phyloP scores from a whole-genome alignment of 169 alveolate species.

The Eimeria maxima region DNA sequence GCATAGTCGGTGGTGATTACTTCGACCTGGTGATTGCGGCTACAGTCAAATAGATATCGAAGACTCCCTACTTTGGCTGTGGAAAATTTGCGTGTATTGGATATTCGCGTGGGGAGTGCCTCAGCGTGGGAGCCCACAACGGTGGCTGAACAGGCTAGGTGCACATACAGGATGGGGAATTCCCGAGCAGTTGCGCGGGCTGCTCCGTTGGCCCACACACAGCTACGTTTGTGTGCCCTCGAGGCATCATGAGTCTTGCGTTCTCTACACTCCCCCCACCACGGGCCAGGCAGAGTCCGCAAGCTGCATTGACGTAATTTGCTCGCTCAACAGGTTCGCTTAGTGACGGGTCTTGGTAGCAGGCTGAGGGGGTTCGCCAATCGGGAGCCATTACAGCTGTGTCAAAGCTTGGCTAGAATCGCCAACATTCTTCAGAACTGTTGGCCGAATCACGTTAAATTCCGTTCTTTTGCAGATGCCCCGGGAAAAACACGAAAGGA shows the following conservation, averaged over 20 bases:
- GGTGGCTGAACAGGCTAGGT: background rate
- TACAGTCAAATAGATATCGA: background rate
- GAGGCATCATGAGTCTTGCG: background rate
- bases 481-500: background rate
- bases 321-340: background rate
- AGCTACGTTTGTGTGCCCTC: background rate
- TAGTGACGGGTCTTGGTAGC: background rate
- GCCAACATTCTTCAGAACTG: background rate
- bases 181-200: background rate
- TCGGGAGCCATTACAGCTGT: background rate
- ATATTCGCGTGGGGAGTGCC: background rate
- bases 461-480: background rate
- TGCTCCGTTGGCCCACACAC: background rate
- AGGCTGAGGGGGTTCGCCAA: background rate
- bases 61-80: background rate
- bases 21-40: background rate
- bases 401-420: background rate
- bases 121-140: background rate
- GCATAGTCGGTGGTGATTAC: background rate
- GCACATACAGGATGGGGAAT: background rate
- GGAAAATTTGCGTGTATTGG: no score
- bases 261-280: background rate
- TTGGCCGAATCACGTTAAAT: background rate
- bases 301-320: background rate
- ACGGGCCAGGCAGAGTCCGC: background rate